These are phyloP conservation scores for Cenchrus americanus DNA, from an alignment of 176 grass and related monocot species.

Conservation along the genomic window DNA sequence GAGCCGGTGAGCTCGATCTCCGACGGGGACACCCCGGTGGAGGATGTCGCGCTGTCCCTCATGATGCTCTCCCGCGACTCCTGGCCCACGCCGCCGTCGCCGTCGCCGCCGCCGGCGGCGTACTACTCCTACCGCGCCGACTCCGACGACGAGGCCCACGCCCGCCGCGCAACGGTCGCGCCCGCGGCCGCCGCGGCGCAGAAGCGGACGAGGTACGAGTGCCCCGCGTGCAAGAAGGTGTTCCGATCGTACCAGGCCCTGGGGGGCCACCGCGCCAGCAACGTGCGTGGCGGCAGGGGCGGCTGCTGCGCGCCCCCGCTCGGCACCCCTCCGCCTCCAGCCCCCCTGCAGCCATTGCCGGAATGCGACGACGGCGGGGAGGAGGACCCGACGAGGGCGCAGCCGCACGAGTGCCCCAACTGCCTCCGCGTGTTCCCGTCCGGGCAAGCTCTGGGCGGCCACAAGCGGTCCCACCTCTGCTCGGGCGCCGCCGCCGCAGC, in stretches of 20 bases:
- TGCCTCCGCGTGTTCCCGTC: constrained; percentile 73
- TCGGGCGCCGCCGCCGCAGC: constrained; percentile 2
- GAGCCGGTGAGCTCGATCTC: constrained; percentile 74
- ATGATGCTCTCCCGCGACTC: constrained; percentile 77
- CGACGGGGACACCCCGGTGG: constrained; percentile 58
- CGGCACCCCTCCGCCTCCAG: not conserved
- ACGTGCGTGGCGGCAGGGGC: constrained; percentile 53
- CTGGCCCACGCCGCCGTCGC: constrained; percentile 24
- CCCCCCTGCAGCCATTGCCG: constrained; percentile 49
- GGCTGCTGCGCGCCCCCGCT: constrained; percentile 47
- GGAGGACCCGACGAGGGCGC: constrained; percentile 5
- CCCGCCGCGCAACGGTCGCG: not conserved
- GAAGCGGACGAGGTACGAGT: constrained; percentile 59
- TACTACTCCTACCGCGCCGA: not conserved
- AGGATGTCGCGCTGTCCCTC: constrained; percentile 67
- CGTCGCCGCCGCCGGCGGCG: not conserved
- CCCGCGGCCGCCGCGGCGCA: not conserved
- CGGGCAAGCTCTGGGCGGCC: constrained; percentile 74
- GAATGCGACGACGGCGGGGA: constrained; percentile 36
- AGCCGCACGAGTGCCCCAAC: constrained; percentile 54
- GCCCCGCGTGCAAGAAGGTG: constrained; percentile 64
- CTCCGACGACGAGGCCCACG: constrained; percentile 34
- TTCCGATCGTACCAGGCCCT: constrained; percentile 86
- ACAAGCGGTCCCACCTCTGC: constrained; percentile 66
- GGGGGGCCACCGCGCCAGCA: constrained; percentile 64